phyloP scores from a whole-genome alignment of 1,139 yeast species.

The Yarrowia galli region DNA sequence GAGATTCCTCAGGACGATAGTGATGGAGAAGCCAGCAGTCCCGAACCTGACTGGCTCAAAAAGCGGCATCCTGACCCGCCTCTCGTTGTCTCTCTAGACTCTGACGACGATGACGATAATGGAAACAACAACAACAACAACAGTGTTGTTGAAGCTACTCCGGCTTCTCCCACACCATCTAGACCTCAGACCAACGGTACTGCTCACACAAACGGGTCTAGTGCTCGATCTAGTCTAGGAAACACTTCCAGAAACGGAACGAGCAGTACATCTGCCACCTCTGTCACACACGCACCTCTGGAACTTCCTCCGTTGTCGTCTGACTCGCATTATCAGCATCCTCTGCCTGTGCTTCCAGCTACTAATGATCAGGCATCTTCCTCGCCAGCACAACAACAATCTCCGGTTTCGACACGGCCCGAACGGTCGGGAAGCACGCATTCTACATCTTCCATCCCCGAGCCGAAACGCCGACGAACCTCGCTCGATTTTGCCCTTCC shows the following conservation, averaged over 20 bases:
- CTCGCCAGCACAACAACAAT: neutral
- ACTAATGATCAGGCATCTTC: neutral
- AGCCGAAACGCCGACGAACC: constrained; percentile 32
- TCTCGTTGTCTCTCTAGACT: constrained; percentile 38
- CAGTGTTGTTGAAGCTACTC: neutral
- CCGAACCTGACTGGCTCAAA: constrained; percentile 31
- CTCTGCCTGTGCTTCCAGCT: constrained; percentile 15
- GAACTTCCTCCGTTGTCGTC: neutral
- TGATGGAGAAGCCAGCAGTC: constrained; percentile 40
- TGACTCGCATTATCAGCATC: neutral
- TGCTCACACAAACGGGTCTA: neutral
- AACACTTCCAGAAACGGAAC: neutral
- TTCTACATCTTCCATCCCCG: constrained; percentile 25
- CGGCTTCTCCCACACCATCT: neutral
- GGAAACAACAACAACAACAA: neutral
- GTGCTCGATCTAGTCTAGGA: constrained; percentile 1
- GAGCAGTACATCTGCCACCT: neutral
- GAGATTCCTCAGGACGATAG: constrained; percentile 41
- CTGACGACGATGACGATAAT: constrained; percentile 40
- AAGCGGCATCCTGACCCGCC: constrained; percentile 38
- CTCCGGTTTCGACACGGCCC: neutral
- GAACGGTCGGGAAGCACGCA: constrained; percentile 33
- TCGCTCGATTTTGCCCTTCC: constrained; percentile 15
- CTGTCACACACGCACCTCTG: neutral
- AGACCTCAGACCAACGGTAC: constrained; percentile 2